Evolutionary conservation across 768 basidiomycete species (phyloP).

Genomic region (Candolleomyces aberdarensis): DNA sequence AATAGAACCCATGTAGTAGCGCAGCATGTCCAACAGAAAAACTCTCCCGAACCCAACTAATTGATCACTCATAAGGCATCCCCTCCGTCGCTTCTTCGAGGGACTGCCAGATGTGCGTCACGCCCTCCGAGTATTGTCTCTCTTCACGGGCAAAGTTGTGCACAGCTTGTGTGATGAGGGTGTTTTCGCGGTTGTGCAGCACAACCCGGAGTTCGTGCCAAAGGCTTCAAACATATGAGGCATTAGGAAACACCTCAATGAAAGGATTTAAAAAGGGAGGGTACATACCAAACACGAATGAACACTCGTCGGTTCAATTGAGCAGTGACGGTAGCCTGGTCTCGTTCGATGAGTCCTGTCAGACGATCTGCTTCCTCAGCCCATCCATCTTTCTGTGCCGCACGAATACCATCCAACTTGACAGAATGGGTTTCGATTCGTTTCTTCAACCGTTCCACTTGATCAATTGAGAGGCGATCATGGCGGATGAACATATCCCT

Average conservation of each 20-base stretch:
- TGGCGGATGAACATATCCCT: conserved; percentile 85
- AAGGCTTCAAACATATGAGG: conserved; percentile 49
- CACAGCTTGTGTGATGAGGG: conserved; percentile 69
- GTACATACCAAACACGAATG: conserved; percentile 75
- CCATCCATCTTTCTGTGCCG: conserved; percentile 78
- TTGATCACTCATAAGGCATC: conserved; percentile 80
- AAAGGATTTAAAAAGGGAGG: background rate
- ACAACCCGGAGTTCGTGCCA: conserved; percentile 97
- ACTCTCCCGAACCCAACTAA: too few relatives aligned
- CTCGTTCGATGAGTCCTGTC: conserved; percentile 71
- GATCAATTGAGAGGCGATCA: conserved; percentile 85
- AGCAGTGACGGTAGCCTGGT: conserved; percentile 75
- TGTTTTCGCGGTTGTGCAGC: conserved; percentile 86
- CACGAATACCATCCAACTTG: conserved; percentile 74
- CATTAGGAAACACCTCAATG: conserved; percentile 9
- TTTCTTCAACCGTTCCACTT: conserved; percentile 84
- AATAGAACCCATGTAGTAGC: too few relatives aligned
- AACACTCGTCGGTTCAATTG: conserved; percentile 80
- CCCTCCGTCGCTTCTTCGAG: conserved; percentile 65
- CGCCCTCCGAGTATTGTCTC: conserved; percentile 58
- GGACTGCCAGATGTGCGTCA: conserved; percentile 71
- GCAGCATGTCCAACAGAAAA: too few relatives aligned
- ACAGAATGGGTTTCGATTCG: conserved; percentile 73
- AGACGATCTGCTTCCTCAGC: conserved; percentile 81
- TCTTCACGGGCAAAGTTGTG: conserved; percentile 76